Conservation (phyloP, 2,329 filamentous ascomycete genomes). For the Capronia epimyces region DNA sequence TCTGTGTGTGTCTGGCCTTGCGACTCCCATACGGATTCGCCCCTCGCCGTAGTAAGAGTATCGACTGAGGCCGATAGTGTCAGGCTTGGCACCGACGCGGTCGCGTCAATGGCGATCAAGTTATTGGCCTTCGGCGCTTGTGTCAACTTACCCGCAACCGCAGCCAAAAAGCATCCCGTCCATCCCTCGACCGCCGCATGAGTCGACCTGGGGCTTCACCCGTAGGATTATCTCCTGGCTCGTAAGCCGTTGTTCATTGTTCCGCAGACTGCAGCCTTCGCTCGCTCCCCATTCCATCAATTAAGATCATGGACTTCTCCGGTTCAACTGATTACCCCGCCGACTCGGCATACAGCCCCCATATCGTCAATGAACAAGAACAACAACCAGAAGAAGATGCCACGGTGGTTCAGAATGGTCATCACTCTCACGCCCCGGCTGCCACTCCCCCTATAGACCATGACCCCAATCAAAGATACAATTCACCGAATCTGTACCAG, state of each 20-base stretch:
- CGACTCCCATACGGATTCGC: too few relatives aligned
- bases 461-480: constrained; percentile 40
- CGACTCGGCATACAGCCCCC: constrained; percentile 28
- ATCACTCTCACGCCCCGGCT: constrained; percentile 36
- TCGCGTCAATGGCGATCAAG: not conserved
- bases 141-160: not conserved
- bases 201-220: constrained; percentile 9
- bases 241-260: not conserved
- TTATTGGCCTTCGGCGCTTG: not conserved
- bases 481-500: constrained; percentile 40
- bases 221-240: constrained; percentile 12
- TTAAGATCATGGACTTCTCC: constrained; percentile 14
- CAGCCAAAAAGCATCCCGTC: constrained; percentile 1
- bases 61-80: too few relatives aligned
- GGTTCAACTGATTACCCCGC: constrained; percentile 18
- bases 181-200: constrained; percentile 15
- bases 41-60: too few relatives aligned
- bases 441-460: constrained; percentile 45
- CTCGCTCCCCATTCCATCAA: constrained; percentile 8
- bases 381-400: constrained; percentile 18
- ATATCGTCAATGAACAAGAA: constrained; percentile 27
- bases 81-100: not conserved
- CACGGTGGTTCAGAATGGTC: constrained; percentile 18
- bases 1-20: too few relatives aligned
- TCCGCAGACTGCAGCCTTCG: not conserved